Percentiles rank a stretch among this genome's conserved stretches.
These are phyloP conservation scores for Plasmodium gaboni DNA, from an alignment of 169 alveolate genomes.

Conservation along the genomic window DNA sequence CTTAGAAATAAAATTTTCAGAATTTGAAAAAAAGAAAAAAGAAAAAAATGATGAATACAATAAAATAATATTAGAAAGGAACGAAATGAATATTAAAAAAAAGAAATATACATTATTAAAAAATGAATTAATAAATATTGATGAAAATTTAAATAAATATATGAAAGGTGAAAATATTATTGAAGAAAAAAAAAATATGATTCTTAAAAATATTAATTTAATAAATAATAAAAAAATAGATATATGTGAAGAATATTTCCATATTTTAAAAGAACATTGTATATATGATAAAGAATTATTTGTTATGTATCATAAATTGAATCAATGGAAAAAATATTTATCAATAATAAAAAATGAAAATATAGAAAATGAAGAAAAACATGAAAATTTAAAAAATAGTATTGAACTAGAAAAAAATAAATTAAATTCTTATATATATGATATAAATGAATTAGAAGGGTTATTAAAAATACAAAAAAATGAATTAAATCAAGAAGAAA, in stretches of 20 bases:
- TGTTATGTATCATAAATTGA: conserved; percentile 4
- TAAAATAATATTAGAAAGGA: conserved; percentile 54
- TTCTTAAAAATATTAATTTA: conserved; percentile 25
- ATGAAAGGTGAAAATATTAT: conserved; percentile 58
- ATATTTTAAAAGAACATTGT: conserved; percentile 52
- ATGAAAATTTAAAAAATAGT: conserved; percentile 39
- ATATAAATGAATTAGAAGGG: conserved; percentile 72
- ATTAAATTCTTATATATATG: conserved; percentile 26
- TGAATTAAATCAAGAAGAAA: conserved; percentile 64
- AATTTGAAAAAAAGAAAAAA: conserved; percentile 43
- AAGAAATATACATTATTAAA: conserved; percentile 65
- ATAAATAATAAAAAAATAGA: conserved; percentile 73
- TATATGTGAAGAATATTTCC: conserved; percentile 48
- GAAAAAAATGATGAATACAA: conserved; percentile 77
- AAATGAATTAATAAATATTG: conserved; percentile 59
- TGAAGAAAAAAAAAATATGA: conserved; percentile 69
- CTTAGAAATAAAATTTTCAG: neutral
- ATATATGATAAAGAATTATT: conserved; percentile 44
- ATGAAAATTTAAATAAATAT: conserved; percentile 18
- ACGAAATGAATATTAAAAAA: conserved; percentile 71
- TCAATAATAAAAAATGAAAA: conserved; percentile 24
- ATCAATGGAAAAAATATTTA: conserved; percentile 56
- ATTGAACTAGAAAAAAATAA: conserved; percentile 73
- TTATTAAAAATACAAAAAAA: conserved; percentile 65
- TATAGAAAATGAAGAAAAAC: conserved; percentile 72